Evolutionary conservation across 352 stramenopile species (phyloP).

Genomic region (Phytophthora lateralis): DNA sequence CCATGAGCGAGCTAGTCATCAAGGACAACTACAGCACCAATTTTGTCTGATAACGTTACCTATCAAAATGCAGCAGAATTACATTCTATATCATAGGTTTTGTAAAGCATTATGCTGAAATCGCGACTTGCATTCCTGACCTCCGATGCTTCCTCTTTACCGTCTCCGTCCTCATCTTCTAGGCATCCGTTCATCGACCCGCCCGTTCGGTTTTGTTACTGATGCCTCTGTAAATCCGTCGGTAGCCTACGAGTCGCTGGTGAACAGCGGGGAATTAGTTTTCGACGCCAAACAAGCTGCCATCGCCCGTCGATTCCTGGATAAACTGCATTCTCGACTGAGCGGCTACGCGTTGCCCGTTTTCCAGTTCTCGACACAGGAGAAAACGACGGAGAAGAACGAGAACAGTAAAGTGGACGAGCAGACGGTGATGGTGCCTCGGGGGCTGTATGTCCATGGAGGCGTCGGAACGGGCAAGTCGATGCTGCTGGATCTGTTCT

Average conservation of each 20-base stretch:
- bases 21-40: conserved; percentile 37
- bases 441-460: conserved; percentile 95
- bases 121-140: neutral
- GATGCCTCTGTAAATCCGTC: conserved; percentile 33
- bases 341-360: conserved; percentile 56
- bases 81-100: neutral
- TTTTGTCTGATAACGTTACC: conserved; percentile 24
- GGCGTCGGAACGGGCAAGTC: conserved; percentile 96
- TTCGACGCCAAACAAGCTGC: conserved; percentile 39
- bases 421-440: conserved; percentile 53
- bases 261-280: conserved; percentile 29
- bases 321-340: conserved; percentile 67
- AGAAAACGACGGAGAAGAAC: neutral
- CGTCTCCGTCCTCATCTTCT: conserved; percentile 13
- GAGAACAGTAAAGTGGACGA: neutral
- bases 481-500: conserved; percentile 97
- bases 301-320: conserved; percentile 48
- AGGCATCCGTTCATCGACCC: conserved; percentile 5
- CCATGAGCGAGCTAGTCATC: conserved; percentile 22
- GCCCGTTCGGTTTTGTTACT: conserved; percentile 13
- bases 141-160: conserved; percentile 13
- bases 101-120: neutral
- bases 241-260: conserved; percentile 34
- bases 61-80: neutral
- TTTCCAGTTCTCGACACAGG: conserved; percentile 10